phyloP scores from a whole-genome alignment of 345 rosid genomes.

The Cochlearia excelsa region DNA sequence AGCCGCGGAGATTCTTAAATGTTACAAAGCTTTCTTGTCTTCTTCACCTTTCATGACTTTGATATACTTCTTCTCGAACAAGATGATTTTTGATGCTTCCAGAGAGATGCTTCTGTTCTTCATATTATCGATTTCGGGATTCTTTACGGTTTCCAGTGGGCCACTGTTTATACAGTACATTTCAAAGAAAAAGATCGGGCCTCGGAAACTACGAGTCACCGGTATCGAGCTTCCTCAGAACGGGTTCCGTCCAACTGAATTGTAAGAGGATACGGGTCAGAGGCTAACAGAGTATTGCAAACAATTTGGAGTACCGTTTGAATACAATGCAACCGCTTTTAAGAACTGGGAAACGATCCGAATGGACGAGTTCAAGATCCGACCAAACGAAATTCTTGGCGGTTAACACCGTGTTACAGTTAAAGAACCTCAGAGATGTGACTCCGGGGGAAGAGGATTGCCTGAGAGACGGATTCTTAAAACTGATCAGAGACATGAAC shows the following conservation, averaged over 20 bases:
- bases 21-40: constrained; percentile 48
- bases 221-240: constrained; percentile 81
- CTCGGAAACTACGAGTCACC: constrained; percentile 67
- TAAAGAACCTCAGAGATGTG: constrained; percentile 59
- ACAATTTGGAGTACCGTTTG: constrained; percentile 70
- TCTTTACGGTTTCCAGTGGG: constrained; percentile 83
- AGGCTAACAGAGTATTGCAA: constrained; percentile 63
- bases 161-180: constrained; percentile 69
- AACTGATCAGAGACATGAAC: constrained; percentile 56
- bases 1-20: constrained; percentile 62
- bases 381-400: constrained; percentile 56
- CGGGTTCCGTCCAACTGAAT: constrained; percentile 69
- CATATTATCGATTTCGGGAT: constrained; percentile 89
- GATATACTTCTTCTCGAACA: constrained; percentile 50
- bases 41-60: constrained; percentile 64
- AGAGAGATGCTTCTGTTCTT: constrained; percentile 52
- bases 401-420: constrained; percentile 47
- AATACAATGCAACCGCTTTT: constrained; percentile 56
- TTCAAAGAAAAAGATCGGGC: constrained; percentile 43
- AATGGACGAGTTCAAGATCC: constrained; percentile 61
- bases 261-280: constrained; percentile 66
- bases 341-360: constrained; percentile 69
- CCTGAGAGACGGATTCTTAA: constrained; percentile 55
- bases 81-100: constrained; percentile 48
- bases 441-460: constrained; percentile 50